Evolutionary conservation across 441 rosid species (phyloP), one percentile per base, ranked within the genome.

Genomic region (Raphanus hybrid): DNA sequence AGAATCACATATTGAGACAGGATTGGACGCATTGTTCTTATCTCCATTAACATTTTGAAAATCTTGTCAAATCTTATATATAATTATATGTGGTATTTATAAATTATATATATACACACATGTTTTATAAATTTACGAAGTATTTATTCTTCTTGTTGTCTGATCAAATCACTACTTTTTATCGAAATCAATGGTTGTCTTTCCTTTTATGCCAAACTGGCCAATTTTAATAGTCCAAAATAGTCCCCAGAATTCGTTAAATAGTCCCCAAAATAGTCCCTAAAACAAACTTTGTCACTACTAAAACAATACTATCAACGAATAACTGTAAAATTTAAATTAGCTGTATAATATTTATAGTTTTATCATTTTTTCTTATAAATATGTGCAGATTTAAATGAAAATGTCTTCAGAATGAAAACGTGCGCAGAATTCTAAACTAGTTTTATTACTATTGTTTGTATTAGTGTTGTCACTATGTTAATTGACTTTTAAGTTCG

Each of bases 21-120:
- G 80, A 80, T 66, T 75, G 55, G 80, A 75, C 73, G 70, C 70
- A 55, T 71, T 71, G 72, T 75, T 66, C 83, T 65, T 64, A 54
- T 3, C 63, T 74, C 82, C 78, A 74, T 74, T 67, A 48, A 64
- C 58, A 75, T 27, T 75, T 75, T 75, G 54, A 75, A 66, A 52
- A 75, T 75, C 73, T 75, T 67, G 48, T 75, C 82, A 75, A 59
- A 48, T 12, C 7, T 57, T 70, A 29, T 16, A 45, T 32, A 29
- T 18, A 57, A 70, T 8, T 8, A 41, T 29, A 35, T 12, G 37
- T 2, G 6, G 32, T 35, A 50, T 18, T 12, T 5, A 26, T 27
- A 58, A 5, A 69, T 5, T 6, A 32, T 55, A 8, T 55, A 6
- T 52, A 11, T 52, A 20, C 39, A 34, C 14, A 41, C 9, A 58